Base-by-base conservation (phyloP, 108 stramenopile species). In the Aureococcus anophagefferens region DNA sequence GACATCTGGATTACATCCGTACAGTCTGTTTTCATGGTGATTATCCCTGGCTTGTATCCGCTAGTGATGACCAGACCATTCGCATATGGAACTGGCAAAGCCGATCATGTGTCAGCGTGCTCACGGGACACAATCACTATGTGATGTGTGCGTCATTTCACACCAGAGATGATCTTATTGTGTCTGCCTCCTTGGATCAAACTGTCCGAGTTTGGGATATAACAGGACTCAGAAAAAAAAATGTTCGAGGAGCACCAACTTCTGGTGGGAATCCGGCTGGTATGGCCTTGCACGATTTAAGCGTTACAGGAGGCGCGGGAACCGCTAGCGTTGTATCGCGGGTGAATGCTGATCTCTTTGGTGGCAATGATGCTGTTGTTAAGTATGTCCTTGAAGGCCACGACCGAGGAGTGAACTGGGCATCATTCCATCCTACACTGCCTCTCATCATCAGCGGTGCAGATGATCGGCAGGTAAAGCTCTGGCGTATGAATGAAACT, bases 41-140 rank as follows among this genome's bases (percentile, higher is more conserved):
- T 79, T 95, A 92, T 75, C 94, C 97, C 0, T 96, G 94, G 95
- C 91, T 97, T 71, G 84, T 97, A 62, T 89, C 86, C 34, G 93
- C 94, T 16, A 83, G 83, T 65, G 97, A 96, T 78, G 95, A 93
- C 82, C 99, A 99, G 81, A 99, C 99, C 0, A 83, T 99, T 71
- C 83, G 99, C 46, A 79, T 99, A 65, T 99, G 99, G 99, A 96
- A 99, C 86, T 98, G 97, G 85, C 90, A 95, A 75, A 88, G 87
- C 72, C 91, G 99, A 66, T 89, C 89, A 30, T 97, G 97, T 81
- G 76, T 99, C 75, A 89, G 90, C 65, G 97, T 98, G 14, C 79
- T 99, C 73, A 97, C 99, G 11, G 99, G 99, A 17, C 99, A 99
- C 87, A 98, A 98, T 71, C 99, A 99, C 85, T 99, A 99, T 80